Evolutionary conservation across 2,329 filamentous ascomycete genomes (phyloP).

Genomic region (Colletotrichum neosansevieriae): DNA sequence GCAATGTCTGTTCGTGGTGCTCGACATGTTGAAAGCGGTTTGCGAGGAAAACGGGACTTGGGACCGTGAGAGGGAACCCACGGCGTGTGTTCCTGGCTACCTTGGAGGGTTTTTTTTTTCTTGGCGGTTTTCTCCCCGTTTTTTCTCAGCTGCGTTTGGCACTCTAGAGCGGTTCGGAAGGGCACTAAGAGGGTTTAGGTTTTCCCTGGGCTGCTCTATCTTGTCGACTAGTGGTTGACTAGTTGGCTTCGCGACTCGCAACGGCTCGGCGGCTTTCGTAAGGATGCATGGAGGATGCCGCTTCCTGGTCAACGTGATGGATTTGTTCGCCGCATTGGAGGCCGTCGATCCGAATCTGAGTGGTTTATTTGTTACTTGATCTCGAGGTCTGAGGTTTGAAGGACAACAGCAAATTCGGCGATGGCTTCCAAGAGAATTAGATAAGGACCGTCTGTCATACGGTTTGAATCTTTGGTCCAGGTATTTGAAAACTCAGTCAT

Average conservation of each 20-base stretch:
- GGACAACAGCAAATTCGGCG: background rate
- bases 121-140: background rate
- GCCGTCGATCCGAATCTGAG: too few relatives aligned
- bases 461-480: background rate
- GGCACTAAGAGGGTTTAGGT: background rate
- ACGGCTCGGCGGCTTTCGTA: slow-evolving; percentile 5
- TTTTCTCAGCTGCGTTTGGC: background rate
- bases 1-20: too few relatives aligned
- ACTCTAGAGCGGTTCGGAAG: background rate
- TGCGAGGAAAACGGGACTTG: background rate
- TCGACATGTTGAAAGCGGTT: background rate
- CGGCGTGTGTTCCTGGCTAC: slow-evolving; percentile 32
- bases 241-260: background rate
- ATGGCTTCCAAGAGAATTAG: background rate
- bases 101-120: slow-evolving; percentile 3
- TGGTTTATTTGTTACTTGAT: too few relatives aligned
- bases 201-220: slow-evolving; percentile 1
- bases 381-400: background rate
- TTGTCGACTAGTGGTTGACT: background rate
- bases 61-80: background rate
- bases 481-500: too few relatives aligned
- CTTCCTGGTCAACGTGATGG: background rate
- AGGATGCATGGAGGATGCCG: slow-evolving; percentile 10
- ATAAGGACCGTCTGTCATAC: background rate
- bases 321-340: background rate